A percentile compares a stretch with the other conserved stretches of the same genome.
Evolutionary conservation across 257 asterid genomes (phyloP).

Genomic region (Nyctanthes arbortristis): DNA sequence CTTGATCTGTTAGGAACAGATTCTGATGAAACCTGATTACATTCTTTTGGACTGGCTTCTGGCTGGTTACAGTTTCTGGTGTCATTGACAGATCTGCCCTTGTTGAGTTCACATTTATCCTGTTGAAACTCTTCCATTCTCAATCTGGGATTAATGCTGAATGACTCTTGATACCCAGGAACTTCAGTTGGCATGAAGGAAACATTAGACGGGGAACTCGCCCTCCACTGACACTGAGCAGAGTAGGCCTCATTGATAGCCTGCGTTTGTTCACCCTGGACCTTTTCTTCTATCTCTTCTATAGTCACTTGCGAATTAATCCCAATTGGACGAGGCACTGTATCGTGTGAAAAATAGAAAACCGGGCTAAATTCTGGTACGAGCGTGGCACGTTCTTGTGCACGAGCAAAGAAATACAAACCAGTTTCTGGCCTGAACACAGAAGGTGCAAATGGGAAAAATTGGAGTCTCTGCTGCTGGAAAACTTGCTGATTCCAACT

Average conservation of each 20-base stretch:
- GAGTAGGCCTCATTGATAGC: conserved; percentile 11
- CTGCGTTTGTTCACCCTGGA: conserved; percentile 10
- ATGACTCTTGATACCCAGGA: neutral
- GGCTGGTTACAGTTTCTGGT: neutral
- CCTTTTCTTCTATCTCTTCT: conserved; percentile 30
- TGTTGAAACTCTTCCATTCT: neutral
- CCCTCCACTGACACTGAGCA: neutral
- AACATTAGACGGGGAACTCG: neutral
- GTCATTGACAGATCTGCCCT: neutral
- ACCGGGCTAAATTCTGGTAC: conserved; percentile 15
- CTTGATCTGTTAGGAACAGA: conserved; percentile 5
- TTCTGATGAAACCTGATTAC: conserved; percentile 18
- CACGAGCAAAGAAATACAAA: conserved; percentile 11
- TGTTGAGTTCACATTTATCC: neutral
- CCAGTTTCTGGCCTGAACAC: conserved; percentile 22
- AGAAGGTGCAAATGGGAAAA: conserved; percentile 28
- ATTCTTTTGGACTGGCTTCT: neutral
- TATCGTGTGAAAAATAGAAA: conserved; percentile 22
- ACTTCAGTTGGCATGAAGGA: neutral
- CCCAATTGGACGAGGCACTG: conserved; percentile 15
- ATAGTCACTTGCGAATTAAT: conserved; percentile 24
- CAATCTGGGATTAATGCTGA: neutral
- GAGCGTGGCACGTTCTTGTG: conserved; percentile 9
- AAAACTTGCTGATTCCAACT: conserved; percentile 22
- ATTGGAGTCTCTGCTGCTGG: conserved; percentile 19